Evolutionary conservation across 306 rosid genomes (phyloP), one percentile per base, ranked within the genome.

Genomic region (Erythrophleum fordii): DNA sequence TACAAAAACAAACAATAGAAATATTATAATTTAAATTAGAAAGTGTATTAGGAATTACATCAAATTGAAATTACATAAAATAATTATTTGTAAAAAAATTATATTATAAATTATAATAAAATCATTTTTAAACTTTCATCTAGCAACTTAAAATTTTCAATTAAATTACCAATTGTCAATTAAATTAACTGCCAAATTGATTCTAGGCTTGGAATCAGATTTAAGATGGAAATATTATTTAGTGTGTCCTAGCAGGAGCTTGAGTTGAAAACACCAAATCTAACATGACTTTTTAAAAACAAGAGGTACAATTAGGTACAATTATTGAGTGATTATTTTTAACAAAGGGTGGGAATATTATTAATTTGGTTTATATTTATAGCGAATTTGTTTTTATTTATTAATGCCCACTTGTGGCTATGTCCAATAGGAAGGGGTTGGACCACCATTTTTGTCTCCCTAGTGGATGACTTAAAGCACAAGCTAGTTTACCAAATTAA

Each of bases 141-240:
- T 34, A 5, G 37, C 37, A 34, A 34, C 5, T 34, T 34, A 34
- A 34, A 34, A 34, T 2, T 34, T 34, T 1, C 3, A 34, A 34
- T 5, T 34, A 34, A 34, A 2, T 34, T 34, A 34, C 5, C 5
- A 2, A 34, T 34, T 34, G n/a, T 34, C 5, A 34, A 2, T 34
- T 34, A 34, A 34, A 34, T 34, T 5, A 5, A 34, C 37, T 42
- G 48, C 8, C 37, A 69, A 4, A 46, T 46, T 2, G 46, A 35
- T 72, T 72, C 86, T 64, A 53, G 53, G 64, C 5, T 55, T 72
- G 55, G 82, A 72, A 77, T 72, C 46, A 31, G 37, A 77, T 72
- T 72, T 64, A 49, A 42, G 48, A 9, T 10, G 8, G 1, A 37
- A 65, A 65, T 35, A 35, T 35, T 35, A n/a, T 39, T 37, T 66